Evolutionary conservation across 1,284 basidiomycete species (phyloP), one percentile per base, ranked within the genome.

Genomic region (Irpex sp.): DNA sequence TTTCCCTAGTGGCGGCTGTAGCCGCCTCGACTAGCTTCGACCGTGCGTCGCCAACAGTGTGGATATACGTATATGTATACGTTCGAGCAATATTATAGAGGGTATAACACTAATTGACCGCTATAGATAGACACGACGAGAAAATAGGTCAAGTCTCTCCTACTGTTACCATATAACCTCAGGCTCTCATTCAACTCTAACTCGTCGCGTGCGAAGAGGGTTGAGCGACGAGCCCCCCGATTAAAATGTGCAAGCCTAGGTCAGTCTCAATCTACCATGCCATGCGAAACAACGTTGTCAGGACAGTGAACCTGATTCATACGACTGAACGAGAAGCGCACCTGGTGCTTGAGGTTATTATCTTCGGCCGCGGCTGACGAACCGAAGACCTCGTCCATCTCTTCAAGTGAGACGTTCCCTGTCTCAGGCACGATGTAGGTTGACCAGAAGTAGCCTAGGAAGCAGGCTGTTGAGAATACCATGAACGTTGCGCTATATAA

Each of bases 381-480:
- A 54, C 83, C 84, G 76, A 94, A 94, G 9, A 94, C 82, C 7
- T 81, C 84, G 76, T 96, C 95, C 67, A 95, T 90, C 79, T 95
- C 93, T 75, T 96, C 94, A 1, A 96, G 82, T 10, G 93, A 89
- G 15, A 94, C 83, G 68, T 91, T 90, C 54, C 92, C 92, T 18
- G 94, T 96, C 82, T 96, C 94, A 1, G 94, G 94, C 0, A 96
- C 90, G 71, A 83, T 69, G 74, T 89, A 86, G 1, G 87, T 92
- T 43, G 91, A 85, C 93, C 94, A 95, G 64, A 92, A 75, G 74
- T 92, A 91, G 0, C 89, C 91, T 2, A 85, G 71, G 71, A 90
- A 86, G 76, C 92, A 95, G 3, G 94, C 90, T 15, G 83, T 76
- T 0, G 90, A 85, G 78, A 96, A 95, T 38, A 89, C 83, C 67